Conservation (phyloP, 768 basidiomycete genomes). For the Neoboletus magnificus region DNA sequence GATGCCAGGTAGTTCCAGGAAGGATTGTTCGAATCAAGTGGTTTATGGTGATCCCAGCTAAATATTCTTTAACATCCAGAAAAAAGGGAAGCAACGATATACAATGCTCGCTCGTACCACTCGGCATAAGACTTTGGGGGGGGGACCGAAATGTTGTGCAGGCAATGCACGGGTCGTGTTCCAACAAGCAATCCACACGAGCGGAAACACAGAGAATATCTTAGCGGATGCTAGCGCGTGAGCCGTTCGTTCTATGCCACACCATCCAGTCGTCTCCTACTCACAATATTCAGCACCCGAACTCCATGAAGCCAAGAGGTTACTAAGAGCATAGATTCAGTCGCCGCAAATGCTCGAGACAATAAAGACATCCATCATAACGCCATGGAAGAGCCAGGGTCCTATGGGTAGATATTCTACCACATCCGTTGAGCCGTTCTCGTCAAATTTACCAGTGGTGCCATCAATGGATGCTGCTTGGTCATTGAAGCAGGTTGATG, state of each 20-base stretch:
- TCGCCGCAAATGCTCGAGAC: background rate
- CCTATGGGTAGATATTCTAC: conserved; percentile 40
- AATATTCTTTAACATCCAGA: background rate
- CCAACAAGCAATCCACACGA: conserved; percentile 26
- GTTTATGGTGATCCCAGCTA: conserved; percentile 40
- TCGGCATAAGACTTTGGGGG: conserved; percentile 44
- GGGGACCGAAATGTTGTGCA: conserved; percentile 33
- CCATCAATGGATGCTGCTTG: conserved; percentile 41
- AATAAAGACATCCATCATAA: conserved; percentile 29
- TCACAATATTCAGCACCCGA: conserved; percentile 33
- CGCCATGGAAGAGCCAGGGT: conserved; percentile 37
- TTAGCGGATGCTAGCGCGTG: conserved; percentile 42
- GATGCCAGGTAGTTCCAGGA: conserved; percentile 51
- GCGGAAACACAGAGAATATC: conserved; percentile 46
- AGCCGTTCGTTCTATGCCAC: background rate
- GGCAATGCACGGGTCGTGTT: background rate
- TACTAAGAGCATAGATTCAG: background rate
- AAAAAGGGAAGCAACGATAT: too few relatives aligned
- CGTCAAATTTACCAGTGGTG: conserved; percentile 39
- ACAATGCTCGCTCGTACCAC: conserved; percentile 49
- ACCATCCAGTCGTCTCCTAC: conserved; percentile 12
- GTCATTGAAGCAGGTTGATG: conserved; percentile 37
- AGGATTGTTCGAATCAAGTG: conserved; percentile 35
- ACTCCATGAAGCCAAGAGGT: background rate
- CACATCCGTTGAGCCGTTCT: conserved; percentile 38